phyloP scores from a whole-genome alignment of 1,284 basidiomycete genomes.

The Laetiporus sulphureus region DNA sequence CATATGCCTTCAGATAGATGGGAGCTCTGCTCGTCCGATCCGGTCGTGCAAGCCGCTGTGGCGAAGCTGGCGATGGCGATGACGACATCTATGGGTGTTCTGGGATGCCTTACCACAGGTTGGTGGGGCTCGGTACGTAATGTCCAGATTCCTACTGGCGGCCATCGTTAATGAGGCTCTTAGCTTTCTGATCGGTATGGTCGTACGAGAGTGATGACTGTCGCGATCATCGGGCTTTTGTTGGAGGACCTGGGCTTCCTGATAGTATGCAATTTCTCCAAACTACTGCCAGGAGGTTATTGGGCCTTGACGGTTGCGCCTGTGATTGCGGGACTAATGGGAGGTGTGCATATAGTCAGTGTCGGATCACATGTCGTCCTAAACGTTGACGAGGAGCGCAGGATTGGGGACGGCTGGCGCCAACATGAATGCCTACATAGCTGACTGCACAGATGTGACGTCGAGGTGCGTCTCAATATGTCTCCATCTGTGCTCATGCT shows the following conservation, averaged over 20 bases:
- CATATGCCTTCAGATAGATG: slow-evolving; percentile 10
- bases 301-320: slow-evolving; percentile 77
- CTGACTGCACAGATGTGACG: slow-evolving; percentile 48
- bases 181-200: slow-evolving; percentile 79
- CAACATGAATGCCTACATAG: slow-evolving; percentile 54
- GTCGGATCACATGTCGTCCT: too few species aligned
- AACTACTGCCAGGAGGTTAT: slow-evolving; percentile 70
- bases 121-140: slow-evolving; percentile 72
- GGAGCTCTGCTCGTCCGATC: slow-evolving; percentile 58
- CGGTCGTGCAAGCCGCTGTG: slow-evolving; percentile 64
- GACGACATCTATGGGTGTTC: slow-evolving; percentile 62
- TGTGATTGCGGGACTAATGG: slow-evolving; percentile 69
- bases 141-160: background rate
- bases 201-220: slow-evolving; percentile 58
- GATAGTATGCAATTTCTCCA: slow-evolving; percentile 52
- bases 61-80: slow-evolving; percentile 53
- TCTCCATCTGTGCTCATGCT: background rate
- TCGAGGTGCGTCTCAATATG: slow-evolving; percentile 31
- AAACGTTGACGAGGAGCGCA: slow-evolving; percentile 19
- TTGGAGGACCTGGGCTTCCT: slow-evolving; percentile 64
- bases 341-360: slow-evolving; percentile 42
- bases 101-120: slow-evolving; percentile 70
- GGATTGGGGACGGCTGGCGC: slow-evolving; percentile 44
- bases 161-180: background rate
- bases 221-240: slow-evolving; percentile 59